These are phyloP conservation scores for Eucalyptus pauciflora DNA, from an alignment of 345 rosid genomes.

Conservation along the genomic window DNA sequence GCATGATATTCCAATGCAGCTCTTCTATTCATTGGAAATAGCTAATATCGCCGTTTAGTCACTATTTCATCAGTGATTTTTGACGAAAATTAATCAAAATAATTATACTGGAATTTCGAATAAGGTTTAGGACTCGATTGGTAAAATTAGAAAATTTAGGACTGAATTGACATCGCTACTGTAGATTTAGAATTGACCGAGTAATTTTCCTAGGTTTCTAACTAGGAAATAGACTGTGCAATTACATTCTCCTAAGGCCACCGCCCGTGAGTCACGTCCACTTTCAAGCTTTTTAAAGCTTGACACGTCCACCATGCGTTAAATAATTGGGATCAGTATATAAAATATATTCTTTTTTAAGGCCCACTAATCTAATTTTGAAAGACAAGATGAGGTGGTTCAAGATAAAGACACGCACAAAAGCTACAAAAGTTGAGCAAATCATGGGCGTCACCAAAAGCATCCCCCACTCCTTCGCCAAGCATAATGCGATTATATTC, in stretches of 20 bases:
- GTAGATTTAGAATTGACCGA: accelerated
- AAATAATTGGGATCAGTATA: not conserved
- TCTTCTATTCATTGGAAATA: accelerated
- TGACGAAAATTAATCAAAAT: accelerated
- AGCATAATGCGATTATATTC: not conserved
- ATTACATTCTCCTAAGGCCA: not conserved
- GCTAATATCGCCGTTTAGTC: accelerated
- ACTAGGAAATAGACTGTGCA: too few relatives aligned
- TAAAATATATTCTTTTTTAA: not conserved
- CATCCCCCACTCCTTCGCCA: not conserved
- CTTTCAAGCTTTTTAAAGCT: not conserved
- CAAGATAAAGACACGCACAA: not conserved
- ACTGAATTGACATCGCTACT: accelerated
- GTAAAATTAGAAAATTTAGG: accelerated
- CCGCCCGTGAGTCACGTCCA: not conserved
- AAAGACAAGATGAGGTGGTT: not conserved
- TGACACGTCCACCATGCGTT: not conserved
- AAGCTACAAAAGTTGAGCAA: not conserved
- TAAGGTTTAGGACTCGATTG: accelerated
- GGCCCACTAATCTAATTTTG: not conserved
- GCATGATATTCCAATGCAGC: accelerated
- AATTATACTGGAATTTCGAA: accelerated
- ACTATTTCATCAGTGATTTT: accelerated
- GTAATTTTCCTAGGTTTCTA: not conserved
- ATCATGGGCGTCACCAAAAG: not conserved